Base-by-base conservation (phyloP, 164 flowering plant genomes). In the Magnolia officinalis region DNA sequence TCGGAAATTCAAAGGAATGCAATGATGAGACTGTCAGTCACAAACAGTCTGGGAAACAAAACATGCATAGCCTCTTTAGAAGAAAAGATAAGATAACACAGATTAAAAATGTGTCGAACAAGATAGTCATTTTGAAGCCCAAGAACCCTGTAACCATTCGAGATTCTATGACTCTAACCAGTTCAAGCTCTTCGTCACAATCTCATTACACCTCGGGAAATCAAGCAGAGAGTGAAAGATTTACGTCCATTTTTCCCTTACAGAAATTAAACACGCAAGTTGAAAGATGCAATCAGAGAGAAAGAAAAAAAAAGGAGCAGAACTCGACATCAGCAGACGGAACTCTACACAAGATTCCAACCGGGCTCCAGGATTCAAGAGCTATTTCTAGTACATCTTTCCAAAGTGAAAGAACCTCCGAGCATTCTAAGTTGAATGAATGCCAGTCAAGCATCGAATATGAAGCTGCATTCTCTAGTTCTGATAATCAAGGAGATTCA, bases 71-170 rank as follows among this genome's bases (percentile, higher is more conserved):
- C 0, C 80, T 87, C 77, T 92, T 92, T 81, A 76, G 92, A 76
- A 90, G 86, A 80, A 90, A 84, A 78, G 80, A 76, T 69, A 94
- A 87, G 76, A 74, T 83, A 63, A 77, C 50, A 52, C 6, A 52
- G 59, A 52, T 52, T 52, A 52, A 52, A 52, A 52, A 52, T 72
- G 78, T 83, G 76, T 84, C 89, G 55, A 89, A 80, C 76, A 88
- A 76, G 79, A 92, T 94, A 78, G 93, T 96, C 50, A 85, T 92
- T 78, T 78, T 92, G 85, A 96, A 94, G 83, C 96, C 98, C 52
- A 87, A 52, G 59, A 52, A 86, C 19, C 84, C 85, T 26, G 66
- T 78, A 63, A 75, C 69, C 58, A 76, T 79, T 70, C 81, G 66
- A 74, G 81, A 70, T 69, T 78, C 81, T 78, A 79, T 76, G 75